Conservation (phyloP, 495 filamentous ascomycete species). For the Penicillium longicatenatum region DNA sequence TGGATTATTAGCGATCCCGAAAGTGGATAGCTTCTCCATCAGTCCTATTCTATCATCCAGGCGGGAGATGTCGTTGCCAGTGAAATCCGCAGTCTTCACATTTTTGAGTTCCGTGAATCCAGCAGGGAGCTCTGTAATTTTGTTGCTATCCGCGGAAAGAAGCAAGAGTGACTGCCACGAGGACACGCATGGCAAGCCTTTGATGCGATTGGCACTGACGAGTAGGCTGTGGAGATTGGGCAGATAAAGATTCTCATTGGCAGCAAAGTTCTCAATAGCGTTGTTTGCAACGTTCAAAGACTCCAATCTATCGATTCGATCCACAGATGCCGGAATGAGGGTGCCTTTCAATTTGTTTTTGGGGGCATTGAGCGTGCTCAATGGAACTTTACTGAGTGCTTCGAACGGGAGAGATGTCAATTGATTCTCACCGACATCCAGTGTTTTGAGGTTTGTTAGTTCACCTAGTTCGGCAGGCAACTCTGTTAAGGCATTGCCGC, state of each 20-base stretch:
- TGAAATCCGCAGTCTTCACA: slow-evolving; percentile 76
- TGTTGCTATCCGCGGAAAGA: slow-evolving; percentile 79
- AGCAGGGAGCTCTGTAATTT: slow-evolving; percentile 67
- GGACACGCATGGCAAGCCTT: slow-evolving; percentile 66
- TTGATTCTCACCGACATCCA: slow-evolving; percentile 78
- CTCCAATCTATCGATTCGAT: slow-evolving; percentile 63
- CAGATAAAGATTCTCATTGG: slow-evolving; percentile 53
- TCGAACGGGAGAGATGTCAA: slow-evolving; percentile 70
- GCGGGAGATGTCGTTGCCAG: slow-evolving; percentile 75
- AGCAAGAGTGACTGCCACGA: slow-evolving; percentile 72
- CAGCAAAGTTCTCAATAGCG: slow-evolving; percentile 60
- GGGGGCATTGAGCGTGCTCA: slow-evolving; percentile 74
- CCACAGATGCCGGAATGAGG: slow-evolving; percentile 63
- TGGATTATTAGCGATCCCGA: slow-evolving; percentile 83
- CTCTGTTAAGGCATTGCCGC: slow-evolving; percentile 74
- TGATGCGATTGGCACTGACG: slow-evolving; percentile 75
- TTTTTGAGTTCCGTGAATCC: slow-evolving; percentile 68
- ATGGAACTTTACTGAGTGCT: slow-evolving; percentile 61
- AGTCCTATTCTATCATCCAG: slow-evolving; percentile 75
- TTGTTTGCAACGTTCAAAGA: slow-evolving; percentile 78
- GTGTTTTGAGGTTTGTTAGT: slow-evolving; percentile 64
- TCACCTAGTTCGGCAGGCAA: slow-evolving; percentile 69
- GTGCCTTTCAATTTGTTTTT: slow-evolving; percentile 77
- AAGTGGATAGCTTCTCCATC: slow-evolving; percentile 74
- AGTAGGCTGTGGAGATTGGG: slow-evolving; percentile 74